A percentile compares a stretch with the other conserved stretches of the same genome.
phyloP scores from a whole-genome alignment of 2,329 filamentous ascomycete species.

The Daldinia eschscholtzii region DNA sequence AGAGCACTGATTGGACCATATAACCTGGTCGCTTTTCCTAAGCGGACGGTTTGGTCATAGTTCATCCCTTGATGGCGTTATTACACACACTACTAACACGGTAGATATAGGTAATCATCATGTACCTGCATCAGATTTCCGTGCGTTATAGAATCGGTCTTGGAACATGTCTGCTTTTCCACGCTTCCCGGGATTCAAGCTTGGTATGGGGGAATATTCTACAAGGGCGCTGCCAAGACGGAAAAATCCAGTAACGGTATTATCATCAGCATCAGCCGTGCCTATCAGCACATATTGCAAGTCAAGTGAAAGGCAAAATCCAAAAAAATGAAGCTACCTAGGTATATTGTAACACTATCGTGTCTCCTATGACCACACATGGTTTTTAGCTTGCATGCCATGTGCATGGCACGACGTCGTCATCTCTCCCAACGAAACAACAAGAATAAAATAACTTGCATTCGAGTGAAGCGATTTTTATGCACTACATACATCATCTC shows the following conservation, averaged over 20 bases:
- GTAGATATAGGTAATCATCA: not conserved
- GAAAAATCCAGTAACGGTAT: slow-evolving; percentile 29
- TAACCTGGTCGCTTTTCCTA: not conserved
- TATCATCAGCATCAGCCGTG: slow-evolving; percentile 25
- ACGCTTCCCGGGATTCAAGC: slow-evolving; percentile 18
- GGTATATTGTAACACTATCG: slow-evolving; percentile 10
- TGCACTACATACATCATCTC: slow-evolving; percentile 38
- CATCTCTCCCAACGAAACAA: slow-evolving; percentile 23
- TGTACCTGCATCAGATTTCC: slow-evolving; percentile 5
- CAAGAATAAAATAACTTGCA: slow-evolving; percentile 11
- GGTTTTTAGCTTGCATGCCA: not conserved
- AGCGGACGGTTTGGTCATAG: not conserved
- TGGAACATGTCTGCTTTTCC: not conserved
- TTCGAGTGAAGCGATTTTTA: slow-evolving; percentile 14
- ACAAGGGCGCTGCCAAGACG: slow-evolving; percentile 28
- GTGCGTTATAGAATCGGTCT: not conserved
- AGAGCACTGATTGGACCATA: slow-evolving; percentile 35
- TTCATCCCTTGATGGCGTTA: slow-evolving; percentile 2
- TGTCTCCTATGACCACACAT: not conserved
- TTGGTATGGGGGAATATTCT: slow-evolving; percentile 17
- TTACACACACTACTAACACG: not conserved
- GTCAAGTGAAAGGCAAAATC: slow-evolving; percentile 14
- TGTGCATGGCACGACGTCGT: slow-evolving; percentile 17
- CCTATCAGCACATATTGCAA: slow-evolving; percentile 17
- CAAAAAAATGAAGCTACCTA: slow-evolving; percentile 11